A percentile compares a stretch with the other conserved stretches of the same genome.
Conservation (phyloP, 495 filamentous ascomycete genomes). For the Bryoglossum gracile region DNA sequence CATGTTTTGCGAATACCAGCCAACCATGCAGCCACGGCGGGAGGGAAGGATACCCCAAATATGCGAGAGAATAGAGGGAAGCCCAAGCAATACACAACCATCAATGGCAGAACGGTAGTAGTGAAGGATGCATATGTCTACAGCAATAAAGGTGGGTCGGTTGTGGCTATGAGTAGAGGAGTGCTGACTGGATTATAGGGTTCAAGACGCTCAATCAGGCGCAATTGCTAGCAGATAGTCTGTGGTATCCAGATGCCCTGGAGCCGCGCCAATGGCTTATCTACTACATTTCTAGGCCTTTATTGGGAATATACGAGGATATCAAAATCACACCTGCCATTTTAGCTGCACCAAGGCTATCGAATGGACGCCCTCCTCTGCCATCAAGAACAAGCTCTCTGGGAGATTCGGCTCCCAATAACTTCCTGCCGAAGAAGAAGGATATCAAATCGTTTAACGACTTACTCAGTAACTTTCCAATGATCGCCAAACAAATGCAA, state of each 20-base stretch:
- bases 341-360: conserved; percentile 34
- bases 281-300: conserved; percentile 91
- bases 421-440: conserved; percentile 59
- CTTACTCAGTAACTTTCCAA: conserved; percentile 84
- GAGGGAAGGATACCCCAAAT: conserved; percentile 63
- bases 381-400: conserved; percentile 18
- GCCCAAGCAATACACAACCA: conserved; percentile 83
- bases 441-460: conserved; percentile 88
- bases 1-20: conserved; percentile 86
- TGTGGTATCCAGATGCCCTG: conserved; percentile 80
- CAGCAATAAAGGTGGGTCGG: conserved; percentile 87
- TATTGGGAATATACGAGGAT: conserved; percentile 77
- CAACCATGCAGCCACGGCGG: conserved; percentile 44
- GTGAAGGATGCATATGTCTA: conserved; percentile 91
- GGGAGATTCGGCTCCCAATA: conserved; percentile 26
- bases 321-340: conserved; percentile 57
- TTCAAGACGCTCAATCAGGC: conserved; percentile 89
- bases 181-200: conserved; percentile 43
- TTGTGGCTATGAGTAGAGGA: not conserved
- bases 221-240: conserved; percentile 73
- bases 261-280: conserved; percentile 90
- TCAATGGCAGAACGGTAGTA: conserved; percentile 88
- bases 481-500: conserved; percentile 97
- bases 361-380: conserved; percentile 19
- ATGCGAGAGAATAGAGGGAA: conserved; percentile 88